A percentile compares a stretch with the other conserved stretches of the same genome.
Conservation (phyloP, 176 grass and related monocot genomes). For the Themeda triandra region DNA sequence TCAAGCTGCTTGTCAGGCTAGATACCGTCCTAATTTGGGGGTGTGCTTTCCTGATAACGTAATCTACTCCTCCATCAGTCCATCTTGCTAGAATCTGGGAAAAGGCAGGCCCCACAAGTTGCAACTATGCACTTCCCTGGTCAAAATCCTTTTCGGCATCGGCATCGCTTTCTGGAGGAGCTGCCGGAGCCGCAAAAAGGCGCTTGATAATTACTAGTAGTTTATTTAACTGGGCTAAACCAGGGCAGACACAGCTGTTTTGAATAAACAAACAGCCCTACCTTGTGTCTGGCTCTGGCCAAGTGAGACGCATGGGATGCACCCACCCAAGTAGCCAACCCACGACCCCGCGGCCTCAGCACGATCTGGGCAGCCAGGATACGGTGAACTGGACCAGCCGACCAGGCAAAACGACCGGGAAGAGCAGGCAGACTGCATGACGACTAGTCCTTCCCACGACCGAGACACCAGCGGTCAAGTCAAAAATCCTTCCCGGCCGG, state of each 20-base stretch:
- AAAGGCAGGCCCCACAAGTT: background rate
- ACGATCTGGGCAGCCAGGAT: background rate
- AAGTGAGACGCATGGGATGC: background rate
- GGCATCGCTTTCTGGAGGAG: conserved; percentile 34
- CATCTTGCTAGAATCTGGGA: conserved; percentile 15
- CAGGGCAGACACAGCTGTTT: conserved; percentile 16
- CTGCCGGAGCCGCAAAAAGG: conserved; percentile 8
- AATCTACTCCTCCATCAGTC: background rate
- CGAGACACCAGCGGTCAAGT: background rate
- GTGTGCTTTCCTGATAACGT: background rate
- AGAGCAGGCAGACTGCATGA: background rate
- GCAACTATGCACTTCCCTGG: background rate
- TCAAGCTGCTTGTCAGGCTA: background rate
- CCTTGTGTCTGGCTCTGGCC: background rate
- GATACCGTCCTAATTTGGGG: conserved; percentile 18
- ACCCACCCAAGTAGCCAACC: background rate
- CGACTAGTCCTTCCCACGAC: background rate
- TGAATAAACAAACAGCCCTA: conserved; percentile 24
- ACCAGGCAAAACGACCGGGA: background rate
- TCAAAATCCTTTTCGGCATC: conserved; percentile 23
- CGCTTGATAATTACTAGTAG: background rate
- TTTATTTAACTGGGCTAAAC: background rate
- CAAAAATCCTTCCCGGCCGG: background rate
- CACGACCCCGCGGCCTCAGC: background rate
- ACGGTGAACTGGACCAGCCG: background rate